Conservation (phyloP, 1,139 yeast species). For the Pichia sp. region DNA sequence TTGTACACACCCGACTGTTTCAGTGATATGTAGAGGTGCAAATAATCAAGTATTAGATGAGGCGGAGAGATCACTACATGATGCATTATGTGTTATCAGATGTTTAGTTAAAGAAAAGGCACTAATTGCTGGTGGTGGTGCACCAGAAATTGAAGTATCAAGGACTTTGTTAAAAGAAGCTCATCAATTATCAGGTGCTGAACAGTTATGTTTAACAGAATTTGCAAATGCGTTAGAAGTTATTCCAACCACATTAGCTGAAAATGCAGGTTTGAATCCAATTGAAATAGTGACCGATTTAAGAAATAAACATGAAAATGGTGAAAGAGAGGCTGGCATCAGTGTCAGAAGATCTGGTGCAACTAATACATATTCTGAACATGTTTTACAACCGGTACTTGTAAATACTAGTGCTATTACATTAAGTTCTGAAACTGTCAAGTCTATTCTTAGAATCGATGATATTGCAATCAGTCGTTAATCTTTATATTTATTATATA, state of each 20-base stretch:
- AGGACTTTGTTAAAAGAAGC: constrained; percentile 76
- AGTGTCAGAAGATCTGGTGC: constrained; percentile 93
- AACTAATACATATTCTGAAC: constrained; percentile 85
- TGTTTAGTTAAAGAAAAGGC: constrained; percentile 94
- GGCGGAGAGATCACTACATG: constrained; percentile 94
- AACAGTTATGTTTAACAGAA: constrained; percentile 91
- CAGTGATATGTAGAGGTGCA: constrained; percentile 93
- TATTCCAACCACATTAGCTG: constrained; percentile 95
- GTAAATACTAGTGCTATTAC: constrained; percentile 92
- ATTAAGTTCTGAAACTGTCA: constrained; percentile 93
- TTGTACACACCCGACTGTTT: constrained; percentile 67
- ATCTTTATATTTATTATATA: not conserved
- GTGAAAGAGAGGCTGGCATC: constrained; percentile 92
- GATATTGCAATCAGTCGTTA: constrained; percentile 83
- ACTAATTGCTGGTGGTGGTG: constrained; percentile 98
- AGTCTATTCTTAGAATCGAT: constrained; percentile 90
- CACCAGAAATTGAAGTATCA: constrained; percentile 94
- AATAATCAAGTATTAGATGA: constrained; percentile 86
- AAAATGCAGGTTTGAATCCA: constrained; percentile 94
- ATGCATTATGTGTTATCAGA: constrained; percentile 93
- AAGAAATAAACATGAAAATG: constrained; percentile 85
- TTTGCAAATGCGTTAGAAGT: constrained; percentile 95
- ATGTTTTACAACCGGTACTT: constrained; percentile 92
- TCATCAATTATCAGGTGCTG: constrained; percentile 76
- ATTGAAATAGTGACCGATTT: constrained; percentile 93